Evolutionary conservation across 169 alveolate species (phyloP), one percentile per base, ranked within the genome.

Genomic region (Plasmodium malariae): DNA sequence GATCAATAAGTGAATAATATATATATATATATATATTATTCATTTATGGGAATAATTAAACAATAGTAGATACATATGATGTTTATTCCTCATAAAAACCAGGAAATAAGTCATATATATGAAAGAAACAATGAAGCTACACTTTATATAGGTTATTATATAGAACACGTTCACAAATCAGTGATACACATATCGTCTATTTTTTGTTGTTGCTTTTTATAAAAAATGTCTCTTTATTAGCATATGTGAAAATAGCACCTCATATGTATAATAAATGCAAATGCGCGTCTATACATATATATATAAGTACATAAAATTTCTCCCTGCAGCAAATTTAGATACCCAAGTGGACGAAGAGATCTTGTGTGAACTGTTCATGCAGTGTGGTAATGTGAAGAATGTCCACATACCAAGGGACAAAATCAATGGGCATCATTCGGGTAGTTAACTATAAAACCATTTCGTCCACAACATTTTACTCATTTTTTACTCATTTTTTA

Each of bases 351-450:
- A 97, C 80, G 99, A 98, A 92, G 99, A 98, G 76, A 95, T 98
- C 3, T 92, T 98, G 21, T 98, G 99, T 98, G 99, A 99, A 92
- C 95, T 99, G 49, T 99, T 98, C 89, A 94, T 98, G 62, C 99
- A 99, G 93, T 97, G 98, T 67, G 99, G 99, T 0, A 98, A 99
- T 36, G 99, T 99, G 30, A 97, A 97, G 49, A 97, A 97, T 73
- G 99, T 99, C 30, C 98, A 98, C 95, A 96, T 98, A 28, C 99
- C 99, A 6, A 94, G 98, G 92, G 99, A 99, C 80, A 98, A 98
- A 70, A 92, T 94, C 32, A 94, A 94, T 57, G 95, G 95, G 9
- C 93, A 85, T 28, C 96, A 94, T 36, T 92, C 93, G 68, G 96
- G 96, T 92, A 89, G 6, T n/a, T 7, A 5, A 40, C 5, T 40